A percentile compares a stretch with the other conserved stretches of the same genome.
These are phyloP conservation scores for bread wheat (Triticum aestivum) DNA, from an alignment of 176 grass and related monocot genomes.

Conservation along the genomic window IWGSC_CS_RefSeq_v2.1 NC_057805.1:33116573-33117072, in stretches of 20 bases:
- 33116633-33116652: neutral
- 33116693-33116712: constrained; percentile 55
- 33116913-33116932: constrained; percentile 34
- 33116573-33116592: constrained; percentile 78
- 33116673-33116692: neutral
- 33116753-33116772: constrained; percentile 29
- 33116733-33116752: constrained; percentile 66
- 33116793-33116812: neutral
- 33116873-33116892: neutral
- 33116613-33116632: neutral
- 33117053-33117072: neutral
- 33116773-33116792: neutral
- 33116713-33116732: constrained; percentile 86
- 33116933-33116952: constrained; percentile 35
- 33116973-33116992: neutral
- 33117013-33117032: neutral
- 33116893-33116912: neutral
- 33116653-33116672: neutral
- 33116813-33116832: constrained; percentile 1
- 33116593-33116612: constrained; percentile 72
- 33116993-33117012: neutral
- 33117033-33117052: neutral
- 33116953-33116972: constrained; percentile 6
- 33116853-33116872: constrained; percentile 16
- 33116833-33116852: constrained; percentile 33